Evolutionary conservation across 73 alveolate genomes (phyloP), one percentile per base, ranked within the genome.

Genomic region (Paramecium bursaria): DNA sequence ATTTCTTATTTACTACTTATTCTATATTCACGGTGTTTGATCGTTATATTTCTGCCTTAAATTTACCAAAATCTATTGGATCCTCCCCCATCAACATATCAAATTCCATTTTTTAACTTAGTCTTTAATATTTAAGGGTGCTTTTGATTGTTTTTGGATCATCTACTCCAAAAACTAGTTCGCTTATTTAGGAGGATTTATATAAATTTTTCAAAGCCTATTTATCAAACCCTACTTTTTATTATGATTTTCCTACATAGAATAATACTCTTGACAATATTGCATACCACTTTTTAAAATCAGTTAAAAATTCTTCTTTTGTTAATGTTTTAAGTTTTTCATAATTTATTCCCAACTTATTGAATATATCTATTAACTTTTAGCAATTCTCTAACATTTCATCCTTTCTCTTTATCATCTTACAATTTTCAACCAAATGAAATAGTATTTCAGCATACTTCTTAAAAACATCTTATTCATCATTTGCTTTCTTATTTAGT

Each of bases 31-130:
- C n/a, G n/a, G n/a, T n/a, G n/a, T n/a, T n/a, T n/a, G n/a, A n/a
- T n/a, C n/a, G 19, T 19, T 67, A 19, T 4, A 67, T 19, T 15
- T 67, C 82, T 2, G 82, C 53, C 44, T 67, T 67, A 26, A 67
- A 67, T 42, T 67, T 7, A 11, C 44, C 26, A 14, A 67, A 67
- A 35, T 67, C 82, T 4, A 67, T 47, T 35, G 33, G 19, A 13
- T 67, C 82, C 19, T 31, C 3, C 0, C 55, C 55, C 60, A 67
- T 67, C 19, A 67, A 25, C 82, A 67, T 67, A 11, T 67, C 82
- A 42, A 67, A 67, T 67, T 67, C 82, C 55, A 67, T 35, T 25
- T 67, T 67, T 22, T 67, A 42, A 67, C 82, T 67, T 67, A 67
- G 14, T 67, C 44, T 67, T 7, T 67, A 53, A 67, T 67, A 67